A percentile compares a stretch with the other conserved stretches of the same genome.
Conservation (phyloP, 1,139 yeast species). For the Hyphopichia fennica region DNA sequence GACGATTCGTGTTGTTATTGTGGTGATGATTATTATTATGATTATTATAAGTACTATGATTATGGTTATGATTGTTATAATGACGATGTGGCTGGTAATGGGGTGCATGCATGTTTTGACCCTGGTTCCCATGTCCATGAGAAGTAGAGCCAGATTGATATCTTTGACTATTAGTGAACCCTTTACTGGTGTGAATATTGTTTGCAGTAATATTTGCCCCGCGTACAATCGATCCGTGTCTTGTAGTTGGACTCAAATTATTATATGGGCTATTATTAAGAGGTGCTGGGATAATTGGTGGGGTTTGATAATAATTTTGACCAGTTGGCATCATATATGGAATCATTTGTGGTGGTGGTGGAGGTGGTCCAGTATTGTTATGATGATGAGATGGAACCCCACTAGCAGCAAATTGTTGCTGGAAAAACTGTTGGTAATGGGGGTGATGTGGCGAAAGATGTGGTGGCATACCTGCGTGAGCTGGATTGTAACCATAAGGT, state of each 20-base stretch:
- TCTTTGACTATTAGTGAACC: background rate
- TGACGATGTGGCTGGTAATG: background rate
- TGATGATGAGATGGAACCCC: background rate
- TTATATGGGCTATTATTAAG: background rate
- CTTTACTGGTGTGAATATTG: background rate
- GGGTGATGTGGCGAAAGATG: background rate
- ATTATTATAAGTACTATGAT: background rate
- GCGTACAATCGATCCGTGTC: background rate
- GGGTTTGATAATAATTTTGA: background rate
- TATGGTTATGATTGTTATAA: background rate
- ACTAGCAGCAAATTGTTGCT: conserved; percentile 1
- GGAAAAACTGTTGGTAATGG: conserved; percentile 1
- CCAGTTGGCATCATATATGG: conserved; percentile 2
- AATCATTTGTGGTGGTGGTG: conserved; percentile 4
- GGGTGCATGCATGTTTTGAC: background rate
- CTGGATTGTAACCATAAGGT: conserved; percentile 1
- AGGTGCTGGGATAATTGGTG: background rate
- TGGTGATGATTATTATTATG: background rate
- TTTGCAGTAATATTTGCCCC: background rate
- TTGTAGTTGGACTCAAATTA: background rate
- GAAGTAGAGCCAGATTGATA: no score
- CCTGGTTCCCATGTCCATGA: no score
- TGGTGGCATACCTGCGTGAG: conserved; percentile 1
- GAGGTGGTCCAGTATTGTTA: background rate
- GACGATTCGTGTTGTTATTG: background rate